Percentiles rank a stretch among this genome's conserved stretches.
phyloP scores from a whole-genome alignment of 441 rosid species.

The Populus hybrid region DNA sequence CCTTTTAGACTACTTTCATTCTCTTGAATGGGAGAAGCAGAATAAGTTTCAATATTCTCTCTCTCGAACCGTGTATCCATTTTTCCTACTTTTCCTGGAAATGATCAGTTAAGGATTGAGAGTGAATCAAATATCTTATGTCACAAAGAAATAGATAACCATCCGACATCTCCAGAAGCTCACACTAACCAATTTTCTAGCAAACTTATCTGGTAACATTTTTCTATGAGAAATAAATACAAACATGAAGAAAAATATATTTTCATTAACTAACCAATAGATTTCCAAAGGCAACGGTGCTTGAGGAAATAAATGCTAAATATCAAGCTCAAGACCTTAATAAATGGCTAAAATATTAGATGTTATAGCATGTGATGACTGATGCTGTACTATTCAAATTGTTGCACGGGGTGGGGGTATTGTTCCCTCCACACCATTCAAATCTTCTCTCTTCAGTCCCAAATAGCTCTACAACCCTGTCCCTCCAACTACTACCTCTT shows the following conservation, averaged over 20 bases:
- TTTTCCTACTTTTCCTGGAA: constrained; percentile 27
- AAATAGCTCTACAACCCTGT: background rate
- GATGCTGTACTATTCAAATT: background rate
- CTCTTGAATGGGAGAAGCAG: constrained; percentile 24
- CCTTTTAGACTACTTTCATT: constrained; percentile 28
- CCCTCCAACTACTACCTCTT: background rate
- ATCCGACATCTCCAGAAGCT: background rate
- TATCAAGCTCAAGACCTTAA: background rate
- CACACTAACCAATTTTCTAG: background rate
- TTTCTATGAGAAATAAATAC: background rate
- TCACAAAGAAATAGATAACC: background rate
- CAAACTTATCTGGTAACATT: background rate
- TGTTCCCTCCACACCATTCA: background rate
- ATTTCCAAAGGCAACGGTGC: constrained; percentile 19
- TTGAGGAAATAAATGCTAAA: background rate
- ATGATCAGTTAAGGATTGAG: background rate
- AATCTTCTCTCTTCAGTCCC: background rate
- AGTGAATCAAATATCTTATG: background rate
- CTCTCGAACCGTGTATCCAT: constrained; percentile 22
- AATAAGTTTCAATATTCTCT: constrained; percentile 15
- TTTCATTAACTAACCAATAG: background rate
- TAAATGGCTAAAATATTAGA: background rate
- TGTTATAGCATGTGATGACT: background rate
- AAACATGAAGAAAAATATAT: no score
- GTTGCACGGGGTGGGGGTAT: background rate